These are phyloP conservation scores for Candida namnaoensis DNA, from an alignment of 805 yeast genomes.

Conservation along the genomic window DNA sequence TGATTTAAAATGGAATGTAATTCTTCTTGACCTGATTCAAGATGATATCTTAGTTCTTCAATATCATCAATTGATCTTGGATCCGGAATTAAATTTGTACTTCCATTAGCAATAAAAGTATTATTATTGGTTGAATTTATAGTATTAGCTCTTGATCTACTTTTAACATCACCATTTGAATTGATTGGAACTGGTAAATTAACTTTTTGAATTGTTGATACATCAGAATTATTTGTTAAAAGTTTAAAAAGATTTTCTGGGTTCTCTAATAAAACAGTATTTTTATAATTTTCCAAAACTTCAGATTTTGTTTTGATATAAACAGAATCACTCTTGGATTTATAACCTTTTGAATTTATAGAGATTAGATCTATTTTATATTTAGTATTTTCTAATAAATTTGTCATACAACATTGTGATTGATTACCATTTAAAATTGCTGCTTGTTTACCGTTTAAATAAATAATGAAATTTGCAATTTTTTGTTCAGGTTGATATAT, in stretches of 20 bases:
- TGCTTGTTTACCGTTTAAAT: slow-evolving; percentile 30
- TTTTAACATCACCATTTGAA: slow-evolving; percentile 15
- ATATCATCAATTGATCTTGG: slow-evolving; percentile 25
- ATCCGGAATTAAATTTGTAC: slow-evolving; percentile 10
- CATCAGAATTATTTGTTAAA: slow-evolving; percentile 24
- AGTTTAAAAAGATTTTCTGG: slow-evolving; percentile 28
- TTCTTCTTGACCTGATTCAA: slow-evolving; percentile 34
- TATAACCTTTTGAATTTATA: slow-evolving; percentile 27
- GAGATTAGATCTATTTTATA: slow-evolving; percentile 36
- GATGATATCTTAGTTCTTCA: slow-evolving; percentile 30
- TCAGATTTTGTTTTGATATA: slow-evolving; percentile 28
- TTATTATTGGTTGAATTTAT: slow-evolving; percentile 11
- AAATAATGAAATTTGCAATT: slow-evolving; percentile 27
- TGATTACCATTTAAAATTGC: slow-evolving; percentile 24
- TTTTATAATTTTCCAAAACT: slow-evolving; percentile 12
- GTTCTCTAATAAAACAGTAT: slow-evolving; percentile 21
- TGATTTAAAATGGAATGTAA: slow-evolving; percentile 25
- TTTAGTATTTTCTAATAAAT: slow-evolving; percentile 24
- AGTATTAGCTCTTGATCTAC: slow-evolving; percentile 29
- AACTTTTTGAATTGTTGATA: slow-evolving; percentile 17
- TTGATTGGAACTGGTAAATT: slow-evolving; percentile 9
- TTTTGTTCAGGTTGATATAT: slow-evolving; percentile 10
- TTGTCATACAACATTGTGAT: slow-evolving; percentile 24
- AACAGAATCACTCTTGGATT: slow-evolving; percentile 31
- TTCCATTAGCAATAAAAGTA: slow-evolving; percentile 4